Evolutionary conservation across 2,329 filamentous ascomycete species (phyloP).

Genomic region (Leptographium flavum): DNA sequence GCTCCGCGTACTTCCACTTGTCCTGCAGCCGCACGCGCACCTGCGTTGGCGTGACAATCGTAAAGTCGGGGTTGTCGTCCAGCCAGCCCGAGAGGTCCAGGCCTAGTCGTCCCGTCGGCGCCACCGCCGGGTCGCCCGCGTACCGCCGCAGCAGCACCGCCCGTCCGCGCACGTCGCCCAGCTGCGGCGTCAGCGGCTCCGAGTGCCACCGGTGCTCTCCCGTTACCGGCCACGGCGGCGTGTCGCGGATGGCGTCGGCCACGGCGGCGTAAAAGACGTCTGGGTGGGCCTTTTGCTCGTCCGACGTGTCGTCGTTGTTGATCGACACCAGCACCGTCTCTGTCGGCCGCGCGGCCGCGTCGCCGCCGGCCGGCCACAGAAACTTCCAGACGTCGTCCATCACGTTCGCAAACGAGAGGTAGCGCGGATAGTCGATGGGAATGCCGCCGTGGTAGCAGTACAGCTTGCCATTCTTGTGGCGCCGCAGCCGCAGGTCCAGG

Average conservation of each 20-base stretch:
- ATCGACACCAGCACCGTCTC: conserved; percentile 55
- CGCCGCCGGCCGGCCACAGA: conserved; percentile 32
- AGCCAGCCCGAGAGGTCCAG: conserved; percentile 37
- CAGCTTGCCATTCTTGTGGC: conserved; percentile 30
- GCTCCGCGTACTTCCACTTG: conserved; percentile 27
- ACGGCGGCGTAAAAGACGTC: conserved; percentile 25
- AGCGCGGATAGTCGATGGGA: conserved; percentile 50
- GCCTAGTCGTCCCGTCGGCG: conserved; percentile 17
- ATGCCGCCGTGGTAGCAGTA: conserved; percentile 58
- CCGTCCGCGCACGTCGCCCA: conserved; percentile 51
- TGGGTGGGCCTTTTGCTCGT: conserved; percentile 36
- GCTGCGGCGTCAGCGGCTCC: conserved; percentile 39
- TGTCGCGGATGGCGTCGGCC: conserved; percentile 39
- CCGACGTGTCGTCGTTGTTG: conserved; percentile 51
- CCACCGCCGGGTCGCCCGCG: conserved; percentile 25
- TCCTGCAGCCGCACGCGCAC: conserved; percentile 28
- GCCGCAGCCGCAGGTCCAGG: conserved; percentile 42
- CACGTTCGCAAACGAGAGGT: conserved; percentile 46
- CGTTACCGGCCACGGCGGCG: conserved; percentile 15
- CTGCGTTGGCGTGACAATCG: conserved; percentile 23
- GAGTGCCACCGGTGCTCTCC: conserved; percentile 42
- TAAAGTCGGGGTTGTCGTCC: conserved; percentile 49
- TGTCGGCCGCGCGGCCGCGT: conserved; percentile 33
- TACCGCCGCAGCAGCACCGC: conserved; percentile 53
- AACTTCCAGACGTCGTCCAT: conserved; percentile 45